Percentiles rank a stretch among this genome's conserved stretches.
Evolutionary conservation across 495 filamentous ascomycete genomes (phyloP).

Genomic region (Hypoxylon fragiforme): DNA sequence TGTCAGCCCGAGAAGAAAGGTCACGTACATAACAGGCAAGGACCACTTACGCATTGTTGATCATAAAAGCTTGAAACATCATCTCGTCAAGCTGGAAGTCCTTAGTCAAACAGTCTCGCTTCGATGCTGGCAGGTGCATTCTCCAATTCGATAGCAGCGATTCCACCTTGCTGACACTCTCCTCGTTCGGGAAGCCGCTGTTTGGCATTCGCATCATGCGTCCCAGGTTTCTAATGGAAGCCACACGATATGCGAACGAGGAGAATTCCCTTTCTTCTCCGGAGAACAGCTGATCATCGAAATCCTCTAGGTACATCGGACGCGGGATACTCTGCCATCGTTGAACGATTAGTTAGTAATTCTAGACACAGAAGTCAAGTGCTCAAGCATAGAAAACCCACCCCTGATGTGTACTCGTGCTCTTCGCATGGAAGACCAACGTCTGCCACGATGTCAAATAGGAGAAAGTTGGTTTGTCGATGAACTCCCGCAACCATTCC

Average conservation of each 20-base stretch:
- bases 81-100: constrained; percentile 79
- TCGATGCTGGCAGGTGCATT: constrained; percentile 76
- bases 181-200: constrained; percentile 49
- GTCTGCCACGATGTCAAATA: constrained; percentile 59
- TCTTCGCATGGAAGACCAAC: constrained; percentile 79
- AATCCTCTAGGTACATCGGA: constrained; percentile 66
- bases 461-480: constrained; percentile 58
- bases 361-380: not conserved
- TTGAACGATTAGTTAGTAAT: not conserved
- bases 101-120: constrained; percentile 68
- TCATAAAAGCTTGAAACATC: constrained; percentile 90
- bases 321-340: constrained; percentile 59
- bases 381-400: constrained; percentile 45
- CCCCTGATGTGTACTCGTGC: constrained; percentile 64
- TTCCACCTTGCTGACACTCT: constrained; percentile 63
- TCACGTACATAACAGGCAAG: not conserved
- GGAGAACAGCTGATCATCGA: constrained; percentile 69
- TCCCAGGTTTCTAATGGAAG: constrained; percentile 73
- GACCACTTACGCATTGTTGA: constrained; percentile 68
- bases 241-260: constrained; percentile 77
- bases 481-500: constrained; percentile 64
- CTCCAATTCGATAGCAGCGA: constrained; percentile 79
- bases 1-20: no score
- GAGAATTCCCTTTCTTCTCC: constrained; percentile 68
- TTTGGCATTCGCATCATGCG: constrained; percentile 65